A percentile compares a stretch with the other conserved stretches of the same genome.
Conservation (phyloP, 768 basidiomycete genomes). For the Suillus occidentalis region DNA sequence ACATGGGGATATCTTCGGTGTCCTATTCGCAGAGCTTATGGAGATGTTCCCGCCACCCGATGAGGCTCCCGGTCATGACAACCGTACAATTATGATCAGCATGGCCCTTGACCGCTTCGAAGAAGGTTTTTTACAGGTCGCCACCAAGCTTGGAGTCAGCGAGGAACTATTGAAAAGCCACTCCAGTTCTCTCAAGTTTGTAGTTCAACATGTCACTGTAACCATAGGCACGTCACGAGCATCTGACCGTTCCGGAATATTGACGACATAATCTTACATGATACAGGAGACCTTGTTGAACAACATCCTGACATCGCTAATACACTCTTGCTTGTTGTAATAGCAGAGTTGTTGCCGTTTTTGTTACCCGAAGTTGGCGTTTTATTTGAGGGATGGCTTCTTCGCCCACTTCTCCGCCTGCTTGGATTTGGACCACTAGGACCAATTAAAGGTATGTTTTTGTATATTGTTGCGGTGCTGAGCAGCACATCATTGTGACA, state of each 20-base stretch:
- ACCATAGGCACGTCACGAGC: slow-evolving; percentile 16
- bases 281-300: slow-evolving; percentile 36
- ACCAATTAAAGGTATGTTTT: slow-evolving; percentile 31
- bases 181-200: slow-evolving; percentile 25
- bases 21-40: slow-evolving; percentile 26
- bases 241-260: background rate
- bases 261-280: background rate
- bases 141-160: slow-evolving; percentile 19
- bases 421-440: slow-evolving; percentile 39
- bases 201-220: slow-evolving; percentile 24
- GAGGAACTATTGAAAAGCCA: slow-evolving; percentile 23
- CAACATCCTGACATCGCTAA: slow-evolving; percentile 34
- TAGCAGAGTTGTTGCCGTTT: background rate
- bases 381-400: slow-evolving; percentile 30
- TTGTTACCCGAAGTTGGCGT: slow-evolving; percentile 11
- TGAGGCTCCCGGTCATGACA: slow-evolving; percentile 30
- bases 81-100: slow-evolving; percentile 22
- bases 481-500: background rate
- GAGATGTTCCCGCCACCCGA: slow-evolving; percentile 29
- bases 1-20: slow-evolving; percentile 13
- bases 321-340: slow-evolving; percentile 22
- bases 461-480: background rate
- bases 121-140: slow-evolving; percentile 24
- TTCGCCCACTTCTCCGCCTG: slow-evolving; percentile 31
- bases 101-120: slow-evolving; percentile 27